These are phyloP conservation scores for Aspergillaceae sp. DNA, from an alignment of 2,329 filamentous ascomycete genomes.

Conservation along the genomic window DNA sequence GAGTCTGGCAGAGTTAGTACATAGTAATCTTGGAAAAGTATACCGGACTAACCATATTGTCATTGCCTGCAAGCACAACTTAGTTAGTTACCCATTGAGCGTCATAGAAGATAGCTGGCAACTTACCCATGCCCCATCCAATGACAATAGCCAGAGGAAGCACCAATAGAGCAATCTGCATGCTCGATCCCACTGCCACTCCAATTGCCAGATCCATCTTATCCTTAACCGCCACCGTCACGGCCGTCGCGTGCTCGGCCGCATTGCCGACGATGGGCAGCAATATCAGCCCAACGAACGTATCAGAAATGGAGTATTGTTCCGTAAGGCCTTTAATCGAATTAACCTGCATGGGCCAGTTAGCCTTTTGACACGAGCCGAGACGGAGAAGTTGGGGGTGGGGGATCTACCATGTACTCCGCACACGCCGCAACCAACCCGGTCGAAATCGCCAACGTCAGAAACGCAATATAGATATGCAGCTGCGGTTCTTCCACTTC, in stretches of 20 bases:
- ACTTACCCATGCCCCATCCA: constrained; percentile 45
- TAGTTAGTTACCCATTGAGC: too few species aligned
- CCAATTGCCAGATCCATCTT: constrained; percentile 62
- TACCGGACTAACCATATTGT: constrained; percentile 44
- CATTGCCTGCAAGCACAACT: constrained; percentile 27
- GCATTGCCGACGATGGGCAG: constrained; percentile 59
- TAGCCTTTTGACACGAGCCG: too few species aligned
- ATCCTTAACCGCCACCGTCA: constrained; percentile 55
- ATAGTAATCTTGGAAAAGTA: not conserved
- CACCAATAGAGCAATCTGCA: constrained; percentile 57
- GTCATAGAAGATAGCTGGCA: too few species aligned
- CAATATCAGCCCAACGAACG: constrained; percentile 56
- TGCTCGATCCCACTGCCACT: constrained; percentile 56
- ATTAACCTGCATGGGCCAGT: constrained; percentile 26
- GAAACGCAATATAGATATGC: constrained; percentile 61
- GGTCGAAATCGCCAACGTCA: constrained; percentile 63
- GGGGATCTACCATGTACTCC: constrained; percentile 48
- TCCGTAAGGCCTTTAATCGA: constrained; percentile 49
- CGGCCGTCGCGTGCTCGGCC: constrained; percentile 57
- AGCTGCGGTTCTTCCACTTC: constrained; percentile 68
- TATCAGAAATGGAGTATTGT: constrained; percentile 44
- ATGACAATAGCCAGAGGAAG: constrained; percentile 53
- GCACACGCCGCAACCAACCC: constrained; percentile 71
- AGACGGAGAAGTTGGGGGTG: too few species aligned
- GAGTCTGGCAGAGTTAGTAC: constrained; percentile 37